phyloP scores from a whole-genome alignment of 176 grass and related monocot species.

The Oryza punctata region DNA sequence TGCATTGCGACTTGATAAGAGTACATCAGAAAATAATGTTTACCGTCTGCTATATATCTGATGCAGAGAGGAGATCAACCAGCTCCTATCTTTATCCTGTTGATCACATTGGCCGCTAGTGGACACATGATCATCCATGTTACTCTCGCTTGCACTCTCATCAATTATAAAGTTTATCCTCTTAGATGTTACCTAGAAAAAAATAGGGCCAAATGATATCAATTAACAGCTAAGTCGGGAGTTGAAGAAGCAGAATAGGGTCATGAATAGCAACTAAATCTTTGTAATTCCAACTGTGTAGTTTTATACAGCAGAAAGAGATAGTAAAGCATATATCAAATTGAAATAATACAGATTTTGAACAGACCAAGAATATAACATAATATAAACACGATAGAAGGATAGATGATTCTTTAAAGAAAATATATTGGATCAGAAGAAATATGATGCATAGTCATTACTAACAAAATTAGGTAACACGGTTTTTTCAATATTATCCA shows the following conservation, averaged over 20 bases:
- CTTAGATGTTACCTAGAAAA: conserved; percentile 92
- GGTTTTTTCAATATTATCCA: conserved; percentile 14
- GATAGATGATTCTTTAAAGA: conserved; percentile 14
- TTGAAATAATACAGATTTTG: neutral
- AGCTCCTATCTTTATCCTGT: conserved; percentile 89
- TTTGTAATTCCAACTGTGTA: conserved; percentile 1
- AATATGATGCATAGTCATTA: neutral
- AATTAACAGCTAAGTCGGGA: conserved; percentile 35
- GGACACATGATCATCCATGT: conserved; percentile 53
- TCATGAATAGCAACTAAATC: neutral
- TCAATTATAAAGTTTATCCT: conserved; percentile 95
- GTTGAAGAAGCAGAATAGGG: conserved; percentile 13
- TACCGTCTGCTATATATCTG: conserved; percentile 99
- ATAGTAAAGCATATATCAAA: conserved; percentile 8
- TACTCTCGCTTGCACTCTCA: conserved; percentile 55
- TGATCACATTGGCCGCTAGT: conserved; percentile 61
- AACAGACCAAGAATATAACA: conserved; percentile 21
- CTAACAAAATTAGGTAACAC: conserved; percentile 15
- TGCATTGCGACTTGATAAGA: neutral
- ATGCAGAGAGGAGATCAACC: conserved; percentile 95
- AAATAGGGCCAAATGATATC: conserved; percentile 28
- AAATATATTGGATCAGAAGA: conserved; percentile 17
- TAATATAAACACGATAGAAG: conserved; percentile 7
- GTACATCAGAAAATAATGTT: conserved; percentile 27
- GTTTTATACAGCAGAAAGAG: conserved; percentile 9